Conservation (phyloP, 2,329 filamentous ascomycete genomes). For the Xylariaceae sp. region DNA sequence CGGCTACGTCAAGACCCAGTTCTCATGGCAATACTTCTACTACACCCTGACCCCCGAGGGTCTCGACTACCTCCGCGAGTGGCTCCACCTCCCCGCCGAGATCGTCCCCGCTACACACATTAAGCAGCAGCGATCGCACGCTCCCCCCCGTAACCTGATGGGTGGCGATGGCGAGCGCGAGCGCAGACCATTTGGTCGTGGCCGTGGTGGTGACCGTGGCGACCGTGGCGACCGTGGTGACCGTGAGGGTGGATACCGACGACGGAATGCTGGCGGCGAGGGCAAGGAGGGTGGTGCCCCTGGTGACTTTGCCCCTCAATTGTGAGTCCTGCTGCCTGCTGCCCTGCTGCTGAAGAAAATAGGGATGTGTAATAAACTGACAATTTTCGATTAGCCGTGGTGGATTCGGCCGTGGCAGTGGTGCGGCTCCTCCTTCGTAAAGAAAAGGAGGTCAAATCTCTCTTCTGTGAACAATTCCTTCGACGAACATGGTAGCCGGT, state of each 20-base stretch:
- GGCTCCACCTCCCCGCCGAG: conserved; percentile 99
- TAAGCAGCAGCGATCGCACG: conserved; percentile 99
- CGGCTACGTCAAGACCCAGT: conserved; percentile 99
- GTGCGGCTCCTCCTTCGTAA: conserved; percentile 62
- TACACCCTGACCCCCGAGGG: conserved; percentile 99
- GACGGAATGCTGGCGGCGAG: conserved; percentile 78
- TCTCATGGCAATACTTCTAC: conserved; percentile 99
- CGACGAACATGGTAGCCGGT: conserved; percentile 30
- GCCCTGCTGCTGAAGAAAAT: not conserved
- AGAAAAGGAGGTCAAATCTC: conserved; percentile 37
- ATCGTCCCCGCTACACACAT: conserved; percentile 99
- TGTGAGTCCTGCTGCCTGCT: conserved; percentile 50
- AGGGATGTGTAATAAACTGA: conserved; percentile 19
- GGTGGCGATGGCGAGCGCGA: conserved; percentile 79
- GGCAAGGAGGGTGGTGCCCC: conserved; percentile 89
- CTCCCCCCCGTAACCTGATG: conserved; percentile 97
- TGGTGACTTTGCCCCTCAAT: conserved; percentile 86
- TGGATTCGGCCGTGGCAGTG: conserved; percentile 84
- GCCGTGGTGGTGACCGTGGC: conserved; percentile 59
- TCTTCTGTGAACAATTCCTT: conserved; percentile 37
- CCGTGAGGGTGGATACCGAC: conserved; percentile 86
- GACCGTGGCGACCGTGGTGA: conserved; percentile 67
- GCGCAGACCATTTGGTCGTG: conserved; percentile 76
- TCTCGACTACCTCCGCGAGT: conserved; percentile 99
- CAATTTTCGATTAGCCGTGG: conserved; percentile 56